A percentile compares a stretch with the other conserved stretches of the same genome.
Conservation (phyloP, 345 rosid species). For the Pseudoturritis turrita region DNA sequence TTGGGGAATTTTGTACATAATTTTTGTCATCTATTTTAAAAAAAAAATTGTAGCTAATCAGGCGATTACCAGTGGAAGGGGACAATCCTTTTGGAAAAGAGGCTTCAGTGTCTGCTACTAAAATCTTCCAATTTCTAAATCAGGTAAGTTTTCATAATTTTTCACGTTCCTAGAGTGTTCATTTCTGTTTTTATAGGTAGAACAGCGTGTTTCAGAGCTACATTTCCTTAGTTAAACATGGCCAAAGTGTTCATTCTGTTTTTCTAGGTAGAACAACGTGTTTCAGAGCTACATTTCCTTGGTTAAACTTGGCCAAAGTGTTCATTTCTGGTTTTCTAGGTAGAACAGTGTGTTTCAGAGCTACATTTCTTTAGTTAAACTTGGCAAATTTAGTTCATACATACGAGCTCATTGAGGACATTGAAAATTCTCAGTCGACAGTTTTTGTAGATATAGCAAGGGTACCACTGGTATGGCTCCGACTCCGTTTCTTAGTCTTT, state of each 20-base stretch:
- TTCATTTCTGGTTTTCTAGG: no score
- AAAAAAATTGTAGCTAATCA: conserved; percentile 58
- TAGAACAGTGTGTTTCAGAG: no score
- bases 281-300: no score
- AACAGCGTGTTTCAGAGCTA: background rate
- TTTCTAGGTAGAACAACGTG: no score
- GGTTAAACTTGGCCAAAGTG: background rate
- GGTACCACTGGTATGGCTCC: background rate
- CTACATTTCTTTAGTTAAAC: no score
- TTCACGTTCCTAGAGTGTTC: background rate
- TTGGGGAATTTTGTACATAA: background rate
- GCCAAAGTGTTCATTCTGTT: background rate
- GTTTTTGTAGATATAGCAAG: background rate
- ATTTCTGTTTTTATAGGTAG: background rate
- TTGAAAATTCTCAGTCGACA: background rate
- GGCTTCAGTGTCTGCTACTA: conserved; percentile 70
- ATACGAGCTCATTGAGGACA: background rate
- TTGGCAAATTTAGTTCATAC: background rate
- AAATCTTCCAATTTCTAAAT: conserved; percentile 85
- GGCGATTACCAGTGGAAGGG: conserved; percentile 73
- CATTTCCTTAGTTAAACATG: background rate
- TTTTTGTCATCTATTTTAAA: background rate
- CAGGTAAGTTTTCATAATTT: conserved; percentile 46
- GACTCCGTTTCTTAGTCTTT: background rate
- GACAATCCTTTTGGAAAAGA: conserved; percentile 95